Percentiles rank a stretch among this genome's conserved stretches.
Evolutionary conservation across 805 yeast genomes (phyloP).

Genomic region (Saccharomycopsis vini): DNA sequence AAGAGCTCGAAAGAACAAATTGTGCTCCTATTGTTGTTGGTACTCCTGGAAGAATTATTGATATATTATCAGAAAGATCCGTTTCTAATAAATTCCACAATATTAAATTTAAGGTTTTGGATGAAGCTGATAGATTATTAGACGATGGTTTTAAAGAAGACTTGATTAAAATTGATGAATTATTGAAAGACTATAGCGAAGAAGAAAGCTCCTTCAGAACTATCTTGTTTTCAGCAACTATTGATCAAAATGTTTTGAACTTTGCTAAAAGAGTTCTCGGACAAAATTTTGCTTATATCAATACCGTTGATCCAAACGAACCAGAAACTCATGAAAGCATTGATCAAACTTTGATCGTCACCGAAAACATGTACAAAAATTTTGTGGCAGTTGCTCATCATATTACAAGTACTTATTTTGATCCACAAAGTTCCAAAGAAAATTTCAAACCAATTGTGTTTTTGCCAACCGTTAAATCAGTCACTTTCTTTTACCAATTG

Average conservation of each 20-base stretch:
- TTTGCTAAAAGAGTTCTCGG: slow-evolving; percentile 58
- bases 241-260: slow-evolving; percentile 54
- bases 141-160: slow-evolving; percentile 73
- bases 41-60: slow-evolving; percentile 82
- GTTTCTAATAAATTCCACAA: slow-evolving; percentile 33
- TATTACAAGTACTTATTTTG: not conserved
- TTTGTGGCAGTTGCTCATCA: slow-evolving; percentile 35
- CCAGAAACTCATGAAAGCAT: slow-evolving; percentile 76
- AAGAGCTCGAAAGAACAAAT: slow-evolving; percentile 22
- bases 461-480: slow-evolving; percentile 66
- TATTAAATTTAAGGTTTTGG: slow-evolving; percentile 63
- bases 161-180: slow-evolving; percentile 47
- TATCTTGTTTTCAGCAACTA: slow-evolving; percentile 81
- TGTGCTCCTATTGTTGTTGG: slow-evolving; percentile 59
- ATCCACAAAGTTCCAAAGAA: not conserved
- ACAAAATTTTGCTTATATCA: slow-evolving; percentile 46
- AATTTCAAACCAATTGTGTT: slow-evolving; percentile 75
- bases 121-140: slow-evolving; percentile 85
- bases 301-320: slow-evolving; percentile 66
- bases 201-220: slow-evolving; percentile 39
- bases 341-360: slow-evolving; percentile 52
- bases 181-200: slow-evolving; percentile 32
- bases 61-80: slow-evolving; percentile 41
- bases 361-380: slow-evolving; percentile 48
- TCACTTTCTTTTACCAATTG: slow-evolving; percentile 40